Base-by-base conservation (phyloP, 805 yeast species). In the Candida insectalens region DNA sequence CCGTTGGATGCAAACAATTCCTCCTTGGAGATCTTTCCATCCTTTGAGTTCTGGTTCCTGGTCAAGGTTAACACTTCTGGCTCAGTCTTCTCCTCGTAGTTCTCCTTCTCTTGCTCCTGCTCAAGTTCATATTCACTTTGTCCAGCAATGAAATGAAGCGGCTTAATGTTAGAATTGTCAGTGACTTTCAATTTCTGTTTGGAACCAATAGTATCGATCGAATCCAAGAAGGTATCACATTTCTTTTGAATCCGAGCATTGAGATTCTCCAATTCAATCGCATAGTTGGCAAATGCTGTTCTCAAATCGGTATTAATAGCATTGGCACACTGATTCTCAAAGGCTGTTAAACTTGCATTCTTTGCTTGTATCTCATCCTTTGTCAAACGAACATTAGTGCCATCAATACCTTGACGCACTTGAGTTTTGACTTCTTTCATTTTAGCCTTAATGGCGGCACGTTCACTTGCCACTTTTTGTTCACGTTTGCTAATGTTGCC, bases 341-440 rank as follows among this genome's bases (percentile, higher is more conserved):
- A 69, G 16, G 74, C 68, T 35, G 63, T 71, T n/a, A 70, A 57
- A 25, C 71, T 64, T 39, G 66, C 62, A 28, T 62, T 60, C 36
- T 66, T 53, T 40, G 69, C 74, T 46, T 74, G 81, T 22, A 74
- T 47, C 34, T 62, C 59, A 44, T 75, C 83, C 36, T 57, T 59
- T 2, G 68, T 51, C 14, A 71, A 47, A 12, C 63, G 51, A 1
- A 72, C 61, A 6, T 50, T 52, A 13, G 67, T 62, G 19, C 67
- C 62, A 32, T 63, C 66, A 3, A 77, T 78, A 38, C 45, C 51
- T 40, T 62, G 65, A 27, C 64, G 53, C 38, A 69, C 74, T 28
- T 59, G 57, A 2, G 62, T 66, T 35, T 65, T 60, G 25, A 67
- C 42, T 28, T 51, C 59, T 15, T 53, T 49, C 32, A 62, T 55